Conservation (phyloP, 225 moss, liverwort and hornwort genomes). For the Pseudisothecium myosuroides region DNA sequence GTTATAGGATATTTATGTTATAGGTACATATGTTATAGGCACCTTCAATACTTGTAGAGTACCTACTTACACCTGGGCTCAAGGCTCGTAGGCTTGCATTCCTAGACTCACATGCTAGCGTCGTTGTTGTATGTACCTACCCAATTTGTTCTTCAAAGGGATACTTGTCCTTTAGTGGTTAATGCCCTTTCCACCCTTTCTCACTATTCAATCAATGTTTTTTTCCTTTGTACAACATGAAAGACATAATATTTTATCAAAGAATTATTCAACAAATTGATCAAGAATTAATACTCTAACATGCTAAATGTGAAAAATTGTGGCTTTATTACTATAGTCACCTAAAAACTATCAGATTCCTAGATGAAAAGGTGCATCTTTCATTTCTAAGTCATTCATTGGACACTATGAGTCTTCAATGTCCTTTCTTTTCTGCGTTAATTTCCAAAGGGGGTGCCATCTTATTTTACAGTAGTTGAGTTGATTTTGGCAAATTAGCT, state of each 20-base stretch:
- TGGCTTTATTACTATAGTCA: fast-evolving
- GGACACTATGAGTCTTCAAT: fast-evolving
- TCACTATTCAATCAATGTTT: background rate
- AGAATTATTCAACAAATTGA: background rate
- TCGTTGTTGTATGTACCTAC: too few relatives aligned
- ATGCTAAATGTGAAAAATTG: background rate
- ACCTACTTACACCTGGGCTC: too few relatives aligned
- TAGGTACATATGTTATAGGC: too few relatives aligned
- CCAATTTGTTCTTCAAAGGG: too few relatives aligned
- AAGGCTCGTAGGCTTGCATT: too few relatives aligned
- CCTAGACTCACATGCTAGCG: too few relatives aligned
- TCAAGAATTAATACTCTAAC: background rate
- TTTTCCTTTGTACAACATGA: background rate
- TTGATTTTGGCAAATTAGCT: fast-evolving
- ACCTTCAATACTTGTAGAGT: too few relatives aligned
- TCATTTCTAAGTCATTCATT: background rate
- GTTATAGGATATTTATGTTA: too few relatives aligned
- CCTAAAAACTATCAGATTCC: fast-evolving
- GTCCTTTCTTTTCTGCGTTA: fast-evolving
- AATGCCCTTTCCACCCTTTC: fast-evolving
- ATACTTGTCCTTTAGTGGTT: too few relatives aligned
- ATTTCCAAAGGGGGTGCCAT: background rate
- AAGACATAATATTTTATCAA: background rate
- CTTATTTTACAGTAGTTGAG: background rate
- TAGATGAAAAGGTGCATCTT: background rate